These are phyloP conservation scores for Oxyria digyna DNA, from an alignment of 148 eudicot genomes.

Conservation along the genomic window DNA sequence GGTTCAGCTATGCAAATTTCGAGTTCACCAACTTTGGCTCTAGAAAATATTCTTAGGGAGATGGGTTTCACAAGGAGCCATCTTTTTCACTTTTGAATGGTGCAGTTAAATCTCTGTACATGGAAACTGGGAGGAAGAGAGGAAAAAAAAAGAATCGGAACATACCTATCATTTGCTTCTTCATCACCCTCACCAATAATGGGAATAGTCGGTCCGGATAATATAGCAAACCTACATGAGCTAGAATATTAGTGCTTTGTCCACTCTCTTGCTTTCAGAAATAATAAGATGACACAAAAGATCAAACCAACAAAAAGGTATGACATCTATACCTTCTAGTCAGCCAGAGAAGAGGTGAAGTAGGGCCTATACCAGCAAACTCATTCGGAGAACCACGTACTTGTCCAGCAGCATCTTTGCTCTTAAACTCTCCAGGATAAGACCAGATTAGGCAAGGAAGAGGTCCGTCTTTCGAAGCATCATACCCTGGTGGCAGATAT, in stretches of 20 bases:
- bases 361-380: slow-evolving; percentile 89
- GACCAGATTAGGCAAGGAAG: slow-evolving; percentile 96
- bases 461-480: slow-evolving; percentile 70
- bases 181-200: slow-evolving; percentile 93
- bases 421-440: slow-evolving; percentile 93
- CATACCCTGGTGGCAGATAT: slow-evolving; percentile 91
- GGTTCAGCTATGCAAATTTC: not conserved
- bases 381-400: slow-evolving; percentile 97
- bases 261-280: not conserved
- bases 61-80: not conserved
- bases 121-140: not conserved
- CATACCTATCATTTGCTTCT: slow-evolving; percentile 90
- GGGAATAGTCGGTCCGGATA: slow-evolving; percentile 94
- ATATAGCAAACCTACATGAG: slow-evolving; percentile 61
- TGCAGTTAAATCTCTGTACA: not conserved
- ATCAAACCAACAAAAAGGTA: not conserved
- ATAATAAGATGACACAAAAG: not conserved
- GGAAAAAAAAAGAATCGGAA: not conserved
- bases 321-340: slow-evolving; percentile 45
- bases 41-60: not conserved
- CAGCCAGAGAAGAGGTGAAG: slow-evolving; percentile 92
- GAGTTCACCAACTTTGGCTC: not conserved
- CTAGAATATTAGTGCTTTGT: not conserved
- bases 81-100: not conserved
- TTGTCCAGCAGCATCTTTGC: slow-evolving; percentile 94